Evolutionary conservation across 2,329 filamentous ascomycete genomes (phyloP).

Genomic region (Arthroderma uncinatum): DNA sequence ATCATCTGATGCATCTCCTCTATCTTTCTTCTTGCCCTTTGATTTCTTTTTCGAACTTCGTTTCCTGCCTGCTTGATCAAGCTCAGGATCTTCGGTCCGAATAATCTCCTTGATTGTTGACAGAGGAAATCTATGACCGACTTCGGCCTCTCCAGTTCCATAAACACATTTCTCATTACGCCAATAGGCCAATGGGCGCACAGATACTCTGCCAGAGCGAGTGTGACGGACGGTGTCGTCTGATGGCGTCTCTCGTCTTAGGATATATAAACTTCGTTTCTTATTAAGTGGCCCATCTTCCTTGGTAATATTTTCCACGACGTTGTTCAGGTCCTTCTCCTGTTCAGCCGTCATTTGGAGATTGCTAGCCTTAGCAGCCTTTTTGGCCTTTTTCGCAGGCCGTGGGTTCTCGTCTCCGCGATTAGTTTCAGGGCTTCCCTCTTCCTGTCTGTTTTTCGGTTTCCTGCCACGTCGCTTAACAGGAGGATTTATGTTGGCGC

Average conservation of each 20-base stretch:
- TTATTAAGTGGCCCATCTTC: constrained; percentile 35
- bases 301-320: constrained; percentile 35
- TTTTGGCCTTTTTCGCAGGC: constrained; percentile 24
- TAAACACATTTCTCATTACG: constrained; percentile 68
- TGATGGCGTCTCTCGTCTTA: constrained; percentile 41
- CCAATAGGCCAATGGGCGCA: constrained; percentile 75
- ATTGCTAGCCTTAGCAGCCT: constrained; percentile 19
- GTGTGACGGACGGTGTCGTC: constrained; percentile 49
- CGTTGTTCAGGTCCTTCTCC: constrained; percentile 29
- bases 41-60: constrained; percentile 27
- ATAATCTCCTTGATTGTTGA: constrained; percentile 66
- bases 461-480: constrained; percentile 25
- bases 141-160: constrained; percentile 48
- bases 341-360: constrained; percentile 23
- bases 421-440: constrained; percentile 1
- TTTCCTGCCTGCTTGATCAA: constrained; percentile 24
- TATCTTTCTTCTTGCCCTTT: constrained; percentile 27
- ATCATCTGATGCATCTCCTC: constrained; percentile 30
- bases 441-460: constrained; percentile 18
- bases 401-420: constrained; percentile 19
- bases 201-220: constrained; percentile 68
- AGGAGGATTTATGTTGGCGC: constrained; percentile 9
- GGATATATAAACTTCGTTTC: constrained; percentile 40
- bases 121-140: constrained; percentile 50
- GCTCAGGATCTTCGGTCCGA: constrained; percentile 54